A percentile compares a stretch with the other conserved stretches of the same genome.
phyloP scores from a whole-genome alignment of 2,329 filamentous ascomycete species.

The Clarireedia homoeocarpa region DNA sequence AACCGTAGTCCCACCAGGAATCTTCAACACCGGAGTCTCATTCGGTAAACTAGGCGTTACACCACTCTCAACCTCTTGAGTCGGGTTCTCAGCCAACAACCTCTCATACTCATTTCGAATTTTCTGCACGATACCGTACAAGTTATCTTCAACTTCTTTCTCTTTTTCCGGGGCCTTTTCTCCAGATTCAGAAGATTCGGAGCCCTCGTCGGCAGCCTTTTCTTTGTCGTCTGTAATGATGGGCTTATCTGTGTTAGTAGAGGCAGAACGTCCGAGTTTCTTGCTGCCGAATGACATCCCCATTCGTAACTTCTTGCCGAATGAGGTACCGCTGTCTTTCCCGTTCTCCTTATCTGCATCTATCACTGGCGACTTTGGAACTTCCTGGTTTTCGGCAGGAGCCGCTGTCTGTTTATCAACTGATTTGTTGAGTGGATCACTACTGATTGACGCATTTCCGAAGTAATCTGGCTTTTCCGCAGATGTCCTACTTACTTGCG shows the following conservation, averaged over 20 bases:
- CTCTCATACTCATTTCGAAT: conserved; percentile 68
- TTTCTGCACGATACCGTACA: conserved; percentile 64
- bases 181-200: conserved; percentile 48
- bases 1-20: conserved; percentile 58
- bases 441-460: conserved; percentile 46
- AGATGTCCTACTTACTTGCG: conserved; percentile 52
- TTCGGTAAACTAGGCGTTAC: conserved; percentile 62
- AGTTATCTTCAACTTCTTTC: conserved; percentile 67
- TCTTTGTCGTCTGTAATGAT: conserved; percentile 73
- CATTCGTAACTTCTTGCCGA: conserved; percentile 74
- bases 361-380: conserved; percentile 37
- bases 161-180: conserved; percentile 59
- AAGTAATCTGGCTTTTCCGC: conserved; percentile 69
- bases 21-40: conserved; percentile 70
- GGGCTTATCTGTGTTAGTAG: conserved; percentile 63
- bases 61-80: conserved; percentile 48
- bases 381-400: conserved; percentile 31
- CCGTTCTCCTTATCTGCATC: conserved; percentile 45
- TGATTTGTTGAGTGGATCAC: conserved; percentile 37
- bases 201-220: conserved; percentile 60
- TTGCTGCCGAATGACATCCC: conserved; percentile 70
- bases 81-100: conserved; percentile 47
- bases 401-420: conserved; percentile 28
- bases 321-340: conserved; percentile 56
- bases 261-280: conserved; percentile 66